A percentile compares a stretch with the other conserved stretches of the same genome.
These are phyloP conservation scores for Fistulina hepatica DNA, from an alignment of 1,284 basidiomycete genomes.

Conservation along the genomic window DNA sequence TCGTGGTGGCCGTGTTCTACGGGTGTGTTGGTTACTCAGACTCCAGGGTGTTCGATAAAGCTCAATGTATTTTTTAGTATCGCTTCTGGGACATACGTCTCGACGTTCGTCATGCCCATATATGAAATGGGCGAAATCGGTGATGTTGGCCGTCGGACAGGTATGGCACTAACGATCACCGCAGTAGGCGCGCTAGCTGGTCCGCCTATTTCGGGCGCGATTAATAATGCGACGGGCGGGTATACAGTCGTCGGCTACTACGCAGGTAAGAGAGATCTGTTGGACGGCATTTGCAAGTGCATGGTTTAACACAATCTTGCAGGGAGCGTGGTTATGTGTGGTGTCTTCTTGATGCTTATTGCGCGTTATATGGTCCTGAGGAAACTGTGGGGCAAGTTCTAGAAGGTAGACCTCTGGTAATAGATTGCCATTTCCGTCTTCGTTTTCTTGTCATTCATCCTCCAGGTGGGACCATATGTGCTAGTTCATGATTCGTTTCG, in stretches of 20 bases:
- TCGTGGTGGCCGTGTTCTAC: constrained; percentile 35
- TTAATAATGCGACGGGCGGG: constrained; percentile 36
- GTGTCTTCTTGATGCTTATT: constrained; percentile 27
- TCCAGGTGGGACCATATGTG: no score
- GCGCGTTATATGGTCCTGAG: constrained; percentile 27
- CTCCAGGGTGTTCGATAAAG: no score
- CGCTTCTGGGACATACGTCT: constrained; percentile 43
- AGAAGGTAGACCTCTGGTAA: background rate
- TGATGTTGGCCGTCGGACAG: constrained; percentile 53
- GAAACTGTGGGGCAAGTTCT: constrained; percentile 28
- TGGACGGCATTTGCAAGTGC: background rate
- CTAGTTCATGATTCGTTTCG: no score
- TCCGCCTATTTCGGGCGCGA: constrained; percentile 57
- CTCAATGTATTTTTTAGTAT: constrained; percentile 19
- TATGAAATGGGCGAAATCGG: constrained; percentile 46
- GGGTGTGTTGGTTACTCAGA: constrained; percentile 27
- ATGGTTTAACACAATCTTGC: background rate
- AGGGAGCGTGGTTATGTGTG: constrained; percentile 29
- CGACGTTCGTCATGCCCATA: constrained; percentile 42
- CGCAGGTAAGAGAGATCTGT: constrained; percentile 31
- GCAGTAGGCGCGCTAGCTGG: constrained; percentile 35
- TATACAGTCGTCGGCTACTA: constrained; percentile 49
- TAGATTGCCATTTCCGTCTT: no score
- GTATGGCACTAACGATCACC: constrained; percentile 46
- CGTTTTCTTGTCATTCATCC: no score